phyloP scores from a whole-genome alignment of 2,329 filamentous ascomycete genomes.

The Trichophyton equinum region DNA sequence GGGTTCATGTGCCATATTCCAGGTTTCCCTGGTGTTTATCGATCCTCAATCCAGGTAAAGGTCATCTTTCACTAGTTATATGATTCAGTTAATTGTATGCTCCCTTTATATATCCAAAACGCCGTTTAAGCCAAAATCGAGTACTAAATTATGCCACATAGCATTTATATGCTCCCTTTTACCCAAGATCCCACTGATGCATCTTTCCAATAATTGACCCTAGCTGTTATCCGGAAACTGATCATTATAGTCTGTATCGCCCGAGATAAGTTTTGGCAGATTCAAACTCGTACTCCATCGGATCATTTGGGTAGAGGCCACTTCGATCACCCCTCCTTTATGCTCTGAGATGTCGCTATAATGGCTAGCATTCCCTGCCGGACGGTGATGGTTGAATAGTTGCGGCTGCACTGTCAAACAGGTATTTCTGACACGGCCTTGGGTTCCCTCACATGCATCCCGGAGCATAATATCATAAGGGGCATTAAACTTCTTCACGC shows the following conservation, averaged over 20 bases:
- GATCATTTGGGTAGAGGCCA: conserved; percentile 11
- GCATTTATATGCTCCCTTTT: not conserved
- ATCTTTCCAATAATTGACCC: not conserved
- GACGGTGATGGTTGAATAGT: conserved; percentile 15
- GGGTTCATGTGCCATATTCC: too few species aligned
- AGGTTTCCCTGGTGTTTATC: too few species aligned
- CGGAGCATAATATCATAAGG: conserved; percentile 26
- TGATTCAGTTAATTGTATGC: too few species aligned
- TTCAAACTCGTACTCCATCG: conserved; percentile 8
- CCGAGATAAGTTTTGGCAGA: not conserved
- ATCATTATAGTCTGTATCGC: not conserved
- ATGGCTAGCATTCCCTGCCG: conserved; percentile 9
- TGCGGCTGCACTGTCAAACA: conserved; percentile 15
- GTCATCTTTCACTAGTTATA: too few species aligned
- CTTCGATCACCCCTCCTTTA: conserved; percentile 7
- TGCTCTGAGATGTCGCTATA: conserved; percentile 13
- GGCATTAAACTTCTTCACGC: conserved; percentile 29
- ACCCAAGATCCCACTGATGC: not conserved
- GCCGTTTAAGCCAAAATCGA: too few species aligned
- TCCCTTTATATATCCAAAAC: too few species aligned
- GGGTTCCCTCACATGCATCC: conserved; percentile 20
- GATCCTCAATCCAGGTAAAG: too few species aligned
- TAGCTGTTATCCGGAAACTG: not conserved
- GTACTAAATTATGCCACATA: not conserved
- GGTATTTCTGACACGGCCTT: conserved; percentile 15